phyloP scores from a whole-genome alignment of 495 filamentous ascomycete species.

The Podospora pseudoanserina region DNA sequence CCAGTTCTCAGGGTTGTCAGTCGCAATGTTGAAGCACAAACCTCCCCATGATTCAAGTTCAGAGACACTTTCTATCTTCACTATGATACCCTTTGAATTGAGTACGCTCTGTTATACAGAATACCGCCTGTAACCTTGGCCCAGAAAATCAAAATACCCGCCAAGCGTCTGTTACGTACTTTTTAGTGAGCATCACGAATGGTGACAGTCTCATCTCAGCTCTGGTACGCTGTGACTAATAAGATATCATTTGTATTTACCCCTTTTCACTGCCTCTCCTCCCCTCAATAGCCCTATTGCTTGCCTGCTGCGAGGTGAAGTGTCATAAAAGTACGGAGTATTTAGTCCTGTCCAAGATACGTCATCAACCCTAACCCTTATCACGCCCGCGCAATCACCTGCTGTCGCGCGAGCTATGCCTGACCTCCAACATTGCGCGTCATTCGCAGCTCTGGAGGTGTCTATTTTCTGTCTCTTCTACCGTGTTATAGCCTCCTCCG shows the following conservation, averaged over 20 bases:
- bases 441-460: conserved; percentile 3
- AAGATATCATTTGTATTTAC: neutral
- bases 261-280: neutral
- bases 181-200: neutral
- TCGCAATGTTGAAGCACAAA: neutral
- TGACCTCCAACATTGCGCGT: conserved; percentile 12
- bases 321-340: neutral
- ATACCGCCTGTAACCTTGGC: conserved; percentile 1
- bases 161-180: conserved; percentile 2
- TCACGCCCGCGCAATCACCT: neutral
- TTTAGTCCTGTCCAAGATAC: too few species aligned
- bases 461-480: neutral
- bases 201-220: neutral
- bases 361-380: neutral
- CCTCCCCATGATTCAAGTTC: neutral
- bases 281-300: neutral
- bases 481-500: neutral
- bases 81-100: neutral
- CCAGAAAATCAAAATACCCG: neutral
- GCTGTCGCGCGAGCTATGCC: neutral
- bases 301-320: neutral
- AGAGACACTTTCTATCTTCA: neutral
- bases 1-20: neutral
- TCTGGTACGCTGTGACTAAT: neutral
- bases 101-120: neutral